Conservation (phyloP, 2,329 filamentous ascomycete species). For the Fusarium pseudonygamai region DNA sequence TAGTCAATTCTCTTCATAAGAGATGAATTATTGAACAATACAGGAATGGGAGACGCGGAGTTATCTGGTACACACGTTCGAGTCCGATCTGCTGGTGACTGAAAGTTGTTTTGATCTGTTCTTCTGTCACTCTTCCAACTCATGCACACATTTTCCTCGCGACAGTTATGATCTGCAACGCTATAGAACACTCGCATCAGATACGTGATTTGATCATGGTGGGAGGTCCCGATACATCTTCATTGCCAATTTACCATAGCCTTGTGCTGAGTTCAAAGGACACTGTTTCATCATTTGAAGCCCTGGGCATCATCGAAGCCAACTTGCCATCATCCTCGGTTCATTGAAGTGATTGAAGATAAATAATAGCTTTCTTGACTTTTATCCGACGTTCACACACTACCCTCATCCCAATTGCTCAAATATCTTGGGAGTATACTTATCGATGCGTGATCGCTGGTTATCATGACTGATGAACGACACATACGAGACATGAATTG, state of each 20-base stretch:
- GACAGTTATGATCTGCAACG: background rate
- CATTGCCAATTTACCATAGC: background rate
- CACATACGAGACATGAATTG: background rate
- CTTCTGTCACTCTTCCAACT: background rate
- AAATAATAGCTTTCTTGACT: rapidly evolving
- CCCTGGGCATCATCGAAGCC: background rate
- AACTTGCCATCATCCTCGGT: background rate
- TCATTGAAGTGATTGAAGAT: rapidly evolving
- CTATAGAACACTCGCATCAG: background rate
- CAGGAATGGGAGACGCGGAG: rapidly evolving
- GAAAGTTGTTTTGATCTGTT: background rate
- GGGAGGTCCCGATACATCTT: background rate
- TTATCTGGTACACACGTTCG: background rate
- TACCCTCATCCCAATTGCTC: no score
- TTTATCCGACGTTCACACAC: background rate
- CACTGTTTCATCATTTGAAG: background rate
- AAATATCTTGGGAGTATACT: background rate
- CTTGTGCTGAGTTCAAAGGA: no score
- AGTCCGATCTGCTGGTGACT: background rate
- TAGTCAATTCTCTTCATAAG: background rate
- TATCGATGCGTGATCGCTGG: no score
- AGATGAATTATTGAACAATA: rapidly evolving
- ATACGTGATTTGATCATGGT: rapidly evolving
- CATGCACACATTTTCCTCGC: background rate
- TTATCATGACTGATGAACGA: no score